Evolutionary conservation across 768 basidiomycete genomes (phyloP).

Genomic region (Dacryopinax primogenitus): DNA sequence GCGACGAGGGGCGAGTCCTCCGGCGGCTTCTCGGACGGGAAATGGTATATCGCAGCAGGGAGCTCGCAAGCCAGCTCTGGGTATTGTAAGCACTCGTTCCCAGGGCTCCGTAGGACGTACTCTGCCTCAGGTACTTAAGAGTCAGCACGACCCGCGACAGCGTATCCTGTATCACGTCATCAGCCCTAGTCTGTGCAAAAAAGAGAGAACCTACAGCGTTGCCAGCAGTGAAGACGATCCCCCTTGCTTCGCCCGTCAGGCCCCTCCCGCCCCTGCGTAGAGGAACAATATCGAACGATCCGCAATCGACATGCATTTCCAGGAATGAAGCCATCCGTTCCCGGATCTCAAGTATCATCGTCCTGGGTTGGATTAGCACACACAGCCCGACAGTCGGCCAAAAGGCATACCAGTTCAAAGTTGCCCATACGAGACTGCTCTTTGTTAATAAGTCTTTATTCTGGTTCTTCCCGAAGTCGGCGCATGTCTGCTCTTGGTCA

Average conservation of each 20-base stretch:
- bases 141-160: constrained; percentile 23
- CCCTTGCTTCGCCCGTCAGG: constrained; percentile 18
- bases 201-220: constrained; percentile 26
- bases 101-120: constrained; percentile 5
- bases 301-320: constrained; percentile 10
- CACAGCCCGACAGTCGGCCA: constrained; percentile 13
- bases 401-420: constrained; percentile 19
- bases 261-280: constrained; percentile 6
- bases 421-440: constrained; percentile 22
- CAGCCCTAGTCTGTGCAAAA: background rate
- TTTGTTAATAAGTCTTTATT: constrained; percentile 24
- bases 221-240: constrained; percentile 35
- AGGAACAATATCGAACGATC: constrained; percentile 15
- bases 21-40: constrained; percentile 29
- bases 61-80: constrained; percentile 21
- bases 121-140: constrained; percentile 20
- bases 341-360: constrained; percentile 13
- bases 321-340: constrained; percentile 15
- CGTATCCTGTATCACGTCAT: constrained; percentile 20
- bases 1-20: constrained; percentile 22
- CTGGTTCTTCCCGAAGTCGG: constrained; percentile 22
- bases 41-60: constrained; percentile 28
- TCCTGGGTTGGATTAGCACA: constrained; percentile 12
- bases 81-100: no score
- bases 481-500: constrained; percentile 16